Evolutionary conservation across 2,329 filamentous ascomycete genomes (phyloP).

Genomic region (Talaromyces amestolkiae): DNA sequence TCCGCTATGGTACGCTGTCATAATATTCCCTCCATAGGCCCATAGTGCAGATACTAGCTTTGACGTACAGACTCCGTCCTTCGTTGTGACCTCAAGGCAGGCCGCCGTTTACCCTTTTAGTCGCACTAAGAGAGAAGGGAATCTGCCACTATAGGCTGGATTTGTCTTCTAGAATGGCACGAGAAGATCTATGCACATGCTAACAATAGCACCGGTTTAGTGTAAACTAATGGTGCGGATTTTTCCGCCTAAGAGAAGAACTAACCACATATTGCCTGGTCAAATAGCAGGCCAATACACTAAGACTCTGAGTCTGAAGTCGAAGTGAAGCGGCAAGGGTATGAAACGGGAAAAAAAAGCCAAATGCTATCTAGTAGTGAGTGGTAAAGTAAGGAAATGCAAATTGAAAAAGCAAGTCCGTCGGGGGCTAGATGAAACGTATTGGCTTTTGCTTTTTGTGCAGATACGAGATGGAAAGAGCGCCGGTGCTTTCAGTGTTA

Average conservation of each 20-base stretch:
- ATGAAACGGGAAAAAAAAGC: neutral
- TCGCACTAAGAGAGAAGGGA: too few relatives aligned
- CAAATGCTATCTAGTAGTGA: neutral
- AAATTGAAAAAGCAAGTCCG: neutral
- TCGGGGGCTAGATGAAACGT: neutral
- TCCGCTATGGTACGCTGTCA: neutral
- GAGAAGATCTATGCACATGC: neutral
- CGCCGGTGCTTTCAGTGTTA: neutral
- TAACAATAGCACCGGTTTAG: neutral
- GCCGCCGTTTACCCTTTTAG: neutral
- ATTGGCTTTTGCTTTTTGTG: neutral
- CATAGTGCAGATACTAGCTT: neutral
- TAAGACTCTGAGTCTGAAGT: neutral
- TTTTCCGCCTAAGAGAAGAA: neutral
- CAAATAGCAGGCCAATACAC: neutral
- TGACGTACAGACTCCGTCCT: neutral
- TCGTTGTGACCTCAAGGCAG: neutral
- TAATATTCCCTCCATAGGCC: neutral
- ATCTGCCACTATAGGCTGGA: neutral
- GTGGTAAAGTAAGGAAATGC: neutral
- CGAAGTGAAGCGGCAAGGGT: neutral
- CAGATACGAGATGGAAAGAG: neutral
- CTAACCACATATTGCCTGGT: neutral
- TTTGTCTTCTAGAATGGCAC: neutral
- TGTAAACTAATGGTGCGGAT: neutral